These are phyloP conservation scores for Xylariomycetidae sp. DNA, from an alignment of 2,329 filamentous ascomycete species.

Conservation along the genomic window DNA sequence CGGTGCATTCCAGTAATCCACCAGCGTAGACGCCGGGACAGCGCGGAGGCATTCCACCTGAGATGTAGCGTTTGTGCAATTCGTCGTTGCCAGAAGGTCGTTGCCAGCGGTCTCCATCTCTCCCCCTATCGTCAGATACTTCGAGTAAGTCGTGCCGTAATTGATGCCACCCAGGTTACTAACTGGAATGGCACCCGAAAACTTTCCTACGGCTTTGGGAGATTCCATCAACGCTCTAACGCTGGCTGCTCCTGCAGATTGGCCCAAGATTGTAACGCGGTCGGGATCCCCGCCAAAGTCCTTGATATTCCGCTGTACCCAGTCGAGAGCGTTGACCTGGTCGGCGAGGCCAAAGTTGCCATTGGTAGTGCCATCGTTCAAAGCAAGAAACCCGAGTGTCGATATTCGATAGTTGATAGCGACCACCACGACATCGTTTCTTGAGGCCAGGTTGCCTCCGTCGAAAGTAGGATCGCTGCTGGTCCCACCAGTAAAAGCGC, in stretches of 20 bases:
- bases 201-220: slow-evolving; percentile 40
- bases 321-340: slow-evolving; percentile 40
- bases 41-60: slow-evolving; percentile 48
- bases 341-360: slow-evolving; percentile 46
- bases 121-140: slow-evolving; percentile 50
- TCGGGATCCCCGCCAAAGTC: slow-evolving; percentile 53
- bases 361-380: slow-evolving; percentile 38
- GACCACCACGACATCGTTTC: slow-evolving; percentile 54
- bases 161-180: slow-evolving; percentile 37
- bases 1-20: slow-evolving; percentile 33
- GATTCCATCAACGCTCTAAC: slow-evolving; percentile 44
- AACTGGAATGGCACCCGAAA: slow-evolving; percentile 38
- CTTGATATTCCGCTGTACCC: slow-evolving; percentile 44
- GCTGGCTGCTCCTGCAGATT: slow-evolving; percentile 47
- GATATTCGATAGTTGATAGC: slow-evolving; percentile 54
- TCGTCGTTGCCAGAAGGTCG: slow-evolving; percentile 43
- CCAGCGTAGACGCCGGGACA: slow-evolving; percentile 36
- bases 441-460: slow-evolving; percentile 49
- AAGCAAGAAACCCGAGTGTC: slow-evolving; percentile 52
- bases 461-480: slow-evolving; percentile 36
- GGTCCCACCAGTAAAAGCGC: slow-evolving; percentile 47
- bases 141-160: slow-evolving; percentile 52
- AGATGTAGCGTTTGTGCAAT: slow-evolving; percentile 42
- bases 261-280: slow-evolving; percentile 49
- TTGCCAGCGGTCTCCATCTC: slow-evolving; percentile 42